Base-by-base conservation (phyloP, 108 stramenopile species). In the Cyclotella atomus region DNA sequence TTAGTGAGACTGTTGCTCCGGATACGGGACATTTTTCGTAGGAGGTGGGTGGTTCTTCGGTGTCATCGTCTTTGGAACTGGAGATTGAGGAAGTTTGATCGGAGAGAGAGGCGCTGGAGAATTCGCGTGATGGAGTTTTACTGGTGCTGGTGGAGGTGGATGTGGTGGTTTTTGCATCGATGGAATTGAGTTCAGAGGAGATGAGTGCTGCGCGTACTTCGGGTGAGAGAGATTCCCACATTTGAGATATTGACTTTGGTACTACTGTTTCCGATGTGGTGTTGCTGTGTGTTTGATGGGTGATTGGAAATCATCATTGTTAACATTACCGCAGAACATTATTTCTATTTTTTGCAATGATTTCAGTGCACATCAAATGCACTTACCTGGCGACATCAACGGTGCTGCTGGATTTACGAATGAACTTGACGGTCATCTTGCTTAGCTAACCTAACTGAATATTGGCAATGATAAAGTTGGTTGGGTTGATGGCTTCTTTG, bases 161-260 rank as follows among this genome's bases (percentile, higher is more conserved):
- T 59, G 69, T 46, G 34, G 60, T 55, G 3, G 63, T 57, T 56
- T 62, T 52, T 21, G 41, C 41, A 45, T 68, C 53, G 19, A 67
- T 59, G 3, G 62, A 21, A 46, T 77, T 70, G 47, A 87, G 52
- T 82, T 94, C 93, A 6, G 86, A 69, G 9, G 79, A 64, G 25
- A 94, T 70, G 17, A 94, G 59, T 16, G 89, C 88, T 1, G 85
- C 82, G 44, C 90, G 84, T 20, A 94, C 84, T 14, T 84, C 84
- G 16, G 85, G 73, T 10, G 74, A 52, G 25, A 94, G 74, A 59
- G 91, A 85, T 35, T 82, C 74, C 93, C 93, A 94, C 52, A 88
- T 85, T 20, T 89, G 85, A 3, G 89, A n/a, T 21, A 94, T 74
- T 7, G 85, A 83, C 32, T 83, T 65, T 32, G 93, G 88, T 10